Percentiles rank a stretch among this genome's conserved stretches.
phyloP scores from a whole-genome alignment of 2,329 filamentous ascomycete genomes.

The Pseudopithomyces chartarum region DNA sequence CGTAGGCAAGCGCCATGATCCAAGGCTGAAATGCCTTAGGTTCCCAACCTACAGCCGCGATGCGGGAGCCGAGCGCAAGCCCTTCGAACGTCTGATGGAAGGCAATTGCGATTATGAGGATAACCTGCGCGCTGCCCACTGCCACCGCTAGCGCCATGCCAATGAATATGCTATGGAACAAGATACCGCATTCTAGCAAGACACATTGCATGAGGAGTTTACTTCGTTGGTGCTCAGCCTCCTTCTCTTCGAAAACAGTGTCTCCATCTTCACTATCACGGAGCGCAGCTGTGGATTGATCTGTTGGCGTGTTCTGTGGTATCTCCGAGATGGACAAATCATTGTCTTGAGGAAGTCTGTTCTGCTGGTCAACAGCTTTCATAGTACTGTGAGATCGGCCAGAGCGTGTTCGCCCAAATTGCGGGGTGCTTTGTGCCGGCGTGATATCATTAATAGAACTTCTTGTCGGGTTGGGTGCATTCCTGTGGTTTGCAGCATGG shows the following conservation, averaged over 20 bases:
- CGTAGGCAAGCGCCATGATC: conserved; percentile 80
- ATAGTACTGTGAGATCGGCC: not conserved
- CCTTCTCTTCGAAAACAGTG: conserved; percentile 16
- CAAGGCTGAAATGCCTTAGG: conserved; percentile 50
- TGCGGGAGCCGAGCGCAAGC: conserved; percentile 81
- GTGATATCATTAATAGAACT: not conserved
- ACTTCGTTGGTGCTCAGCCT: conserved; percentile 31
- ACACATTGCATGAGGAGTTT: conserved; percentile 41
- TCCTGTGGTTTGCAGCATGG: no score
- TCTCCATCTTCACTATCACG: conserved; percentile 43
- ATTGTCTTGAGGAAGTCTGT: not conserved
- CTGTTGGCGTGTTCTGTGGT: not conserved
- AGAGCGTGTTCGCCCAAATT: not conserved
- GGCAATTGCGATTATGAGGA: conserved; percentile 64
- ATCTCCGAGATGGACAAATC: conserved; percentile 2
- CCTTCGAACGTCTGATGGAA: conserved; percentile 85
- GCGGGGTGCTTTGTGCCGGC: not conserved
- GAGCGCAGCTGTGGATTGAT: conserved; percentile 51
- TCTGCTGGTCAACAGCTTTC: not conserved
- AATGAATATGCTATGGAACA: conserved; percentile 68
- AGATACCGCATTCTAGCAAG: conserved; percentile 63
- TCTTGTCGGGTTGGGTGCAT: not conserved
- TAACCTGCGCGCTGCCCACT: conserved; percentile 58
- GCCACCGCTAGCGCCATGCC: conserved; percentile 64
- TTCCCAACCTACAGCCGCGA: conserved; percentile 70